These are phyloP conservation scores for Pavlovales sp. DNA, from an alignment of 208 protist species.

Conservation along the genomic window DNA sequence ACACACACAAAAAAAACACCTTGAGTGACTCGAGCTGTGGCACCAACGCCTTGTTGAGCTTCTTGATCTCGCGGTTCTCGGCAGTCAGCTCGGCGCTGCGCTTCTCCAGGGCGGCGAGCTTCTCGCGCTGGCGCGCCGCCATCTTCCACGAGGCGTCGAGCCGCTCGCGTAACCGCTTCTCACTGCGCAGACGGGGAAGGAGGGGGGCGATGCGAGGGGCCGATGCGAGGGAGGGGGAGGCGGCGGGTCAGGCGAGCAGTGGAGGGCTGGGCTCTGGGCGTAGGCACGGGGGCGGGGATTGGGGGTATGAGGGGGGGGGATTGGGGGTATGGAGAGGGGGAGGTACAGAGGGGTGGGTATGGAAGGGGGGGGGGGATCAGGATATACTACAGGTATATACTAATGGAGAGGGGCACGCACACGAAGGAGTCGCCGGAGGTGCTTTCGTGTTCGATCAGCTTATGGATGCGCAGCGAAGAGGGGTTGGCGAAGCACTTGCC, in stretches of 20 bases:
- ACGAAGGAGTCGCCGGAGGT: neutral
- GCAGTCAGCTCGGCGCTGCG: neutral
- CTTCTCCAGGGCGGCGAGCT: neutral
- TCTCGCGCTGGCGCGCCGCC: neutral
- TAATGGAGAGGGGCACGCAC: too few species aligned
- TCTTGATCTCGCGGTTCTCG: neutral
- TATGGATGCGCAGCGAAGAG: conserved; percentile 33
- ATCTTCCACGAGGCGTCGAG: neutral
- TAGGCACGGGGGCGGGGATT: too few species aligned
- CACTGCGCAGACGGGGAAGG: neutral
- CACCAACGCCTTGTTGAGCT: neutral
- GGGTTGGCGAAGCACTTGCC: conserved; percentile 26
- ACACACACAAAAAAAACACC: too few species aligned
- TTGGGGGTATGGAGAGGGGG: too few species aligned
- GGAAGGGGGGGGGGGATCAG: too few species aligned
- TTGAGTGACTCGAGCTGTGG: neutral
- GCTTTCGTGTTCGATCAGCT: conserved; percentile 19
- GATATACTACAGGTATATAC: too few species aligned
- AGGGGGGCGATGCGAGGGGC: too few species aligned
- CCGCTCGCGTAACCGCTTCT: neutral
- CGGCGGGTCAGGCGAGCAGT: too few species aligned
- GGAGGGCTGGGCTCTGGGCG: too few species aligned
- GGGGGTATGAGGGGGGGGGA: too few species aligned
- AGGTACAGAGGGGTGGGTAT: too few species aligned
- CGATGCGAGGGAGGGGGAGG: too few species aligned